phyloP scores from a whole-genome alignment of 1,284 basidiomycete genomes.

The Cerrena zonata region DNA sequence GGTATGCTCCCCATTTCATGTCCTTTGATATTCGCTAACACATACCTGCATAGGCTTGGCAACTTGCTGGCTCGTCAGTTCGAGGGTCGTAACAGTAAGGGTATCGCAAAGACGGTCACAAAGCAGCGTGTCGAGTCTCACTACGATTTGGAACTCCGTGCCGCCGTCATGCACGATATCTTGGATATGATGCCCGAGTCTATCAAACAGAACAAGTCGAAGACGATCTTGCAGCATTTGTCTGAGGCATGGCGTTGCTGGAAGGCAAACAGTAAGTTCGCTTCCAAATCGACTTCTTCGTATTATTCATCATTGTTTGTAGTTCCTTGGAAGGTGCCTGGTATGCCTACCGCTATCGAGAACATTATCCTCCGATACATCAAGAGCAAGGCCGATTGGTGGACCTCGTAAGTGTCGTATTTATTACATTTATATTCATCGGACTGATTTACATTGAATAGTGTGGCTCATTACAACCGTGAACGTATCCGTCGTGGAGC shows the following conservation, averaged over 20 bases:
- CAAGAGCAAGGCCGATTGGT: slow-evolving; percentile 99
- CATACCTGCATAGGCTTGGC: slow-evolving; percentile 60
- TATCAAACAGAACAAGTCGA: slow-evolving; percentile 97
- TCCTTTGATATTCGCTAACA: not conserved
- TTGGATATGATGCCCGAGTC: slow-evolving; percentile 99
- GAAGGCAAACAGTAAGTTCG: slow-evolving; percentile 87
- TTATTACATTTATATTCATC: not conserved
- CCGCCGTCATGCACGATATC: slow-evolving; percentile 99
- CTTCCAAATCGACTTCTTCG: not conserved
- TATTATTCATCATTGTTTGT: slow-evolving; percentile 6
- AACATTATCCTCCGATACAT: slow-evolving; percentile 99
- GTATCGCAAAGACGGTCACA: slow-evolving; percentile 91
- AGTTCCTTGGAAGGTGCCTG: slow-evolving; percentile 94
- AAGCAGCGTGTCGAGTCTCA: slow-evolving; percentile 99
- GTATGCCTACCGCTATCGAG: slow-evolving; percentile 97
- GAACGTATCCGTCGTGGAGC: slow-evolving; percentile 93
- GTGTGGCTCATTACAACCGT: slow-evolving; percentile 89
- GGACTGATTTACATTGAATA: slow-evolving; percentile 27
- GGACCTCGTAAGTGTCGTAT: slow-evolving; percentile 78
- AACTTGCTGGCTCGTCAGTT: slow-evolving; percentile 97
- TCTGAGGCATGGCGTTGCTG: slow-evolving; percentile 98
- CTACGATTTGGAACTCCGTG: slow-evolving; percentile 94
- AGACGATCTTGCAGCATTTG: slow-evolving; percentile 95
- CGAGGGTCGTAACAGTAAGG: slow-evolving; percentile 95
- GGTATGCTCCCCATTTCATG: slow-evolving; percentile 38